phyloP scores from a whole-genome alignment of 1,284 basidiomycete species.

The Afroboletus lepidellus region DNA sequence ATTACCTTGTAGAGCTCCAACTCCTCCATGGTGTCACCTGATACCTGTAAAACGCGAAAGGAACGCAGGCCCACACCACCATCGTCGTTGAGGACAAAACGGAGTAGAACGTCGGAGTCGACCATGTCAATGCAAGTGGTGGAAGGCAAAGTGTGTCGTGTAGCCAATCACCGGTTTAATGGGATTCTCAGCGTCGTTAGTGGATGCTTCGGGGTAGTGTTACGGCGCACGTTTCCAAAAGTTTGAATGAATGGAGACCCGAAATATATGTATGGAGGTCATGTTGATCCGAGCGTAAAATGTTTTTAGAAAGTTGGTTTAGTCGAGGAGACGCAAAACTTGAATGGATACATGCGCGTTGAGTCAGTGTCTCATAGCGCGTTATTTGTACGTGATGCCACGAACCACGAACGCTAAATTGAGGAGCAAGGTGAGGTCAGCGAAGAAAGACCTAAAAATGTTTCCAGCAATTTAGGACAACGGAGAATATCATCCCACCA shows the following conservation, averaged over 20 bases:
- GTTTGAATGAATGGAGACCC: slow-evolving; percentile 5
- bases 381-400: slow-evolving; percentile 31
- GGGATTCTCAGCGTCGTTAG: background rate
- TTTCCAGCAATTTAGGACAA: slow-evolving; percentile 1
- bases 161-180: background rate
- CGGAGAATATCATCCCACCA: background rate
- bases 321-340: slow-evolving; percentile 12
- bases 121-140: slow-evolving; percentile 17
- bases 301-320: slow-evolving; percentile 16
- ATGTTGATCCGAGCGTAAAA: slow-evolving; percentile 26
- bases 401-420: slow-evolving; percentile 24
- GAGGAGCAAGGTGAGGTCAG: slow-evolving; percentile 30
- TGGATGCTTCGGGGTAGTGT: background rate
- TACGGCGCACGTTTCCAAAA: slow-evolving; percentile 8
- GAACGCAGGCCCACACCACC: slow-evolving; percentile 44
- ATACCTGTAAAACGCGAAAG: slow-evolving; percentile 41
- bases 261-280: slow-evolving; percentile 25
- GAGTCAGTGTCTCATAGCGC: slow-evolving; percentile 3
- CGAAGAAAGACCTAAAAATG: slow-evolving; percentile 4
- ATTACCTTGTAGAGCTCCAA: slow-evolving; percentile 49
- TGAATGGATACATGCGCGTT: slow-evolving; percentile 18
- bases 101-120: slow-evolving; percentile 39
- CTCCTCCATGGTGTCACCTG: slow-evolving; percentile 30
- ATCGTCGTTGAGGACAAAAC: slow-evolving; percentile 40
- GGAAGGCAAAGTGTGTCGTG: background rate